These are phyloP conservation scores for Lenzites betulinus DNA, from an alignment of 768 basidiomycete genomes.

Conservation along the genomic window DNA sequence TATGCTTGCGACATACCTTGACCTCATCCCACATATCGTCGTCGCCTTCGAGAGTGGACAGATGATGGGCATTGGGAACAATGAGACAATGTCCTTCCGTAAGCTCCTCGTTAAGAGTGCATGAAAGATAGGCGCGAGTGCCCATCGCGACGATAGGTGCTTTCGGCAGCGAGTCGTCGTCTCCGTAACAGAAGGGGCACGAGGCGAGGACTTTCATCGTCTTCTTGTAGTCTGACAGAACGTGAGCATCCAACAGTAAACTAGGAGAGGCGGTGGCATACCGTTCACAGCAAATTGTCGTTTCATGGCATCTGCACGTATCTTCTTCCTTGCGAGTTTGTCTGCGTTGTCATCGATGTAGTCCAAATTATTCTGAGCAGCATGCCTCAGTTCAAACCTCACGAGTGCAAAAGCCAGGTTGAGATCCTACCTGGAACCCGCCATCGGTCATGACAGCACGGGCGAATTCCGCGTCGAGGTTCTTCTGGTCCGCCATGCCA, in stretches of 20 bases:
- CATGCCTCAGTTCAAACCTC: not conserved
- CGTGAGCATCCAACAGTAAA: not conserved
- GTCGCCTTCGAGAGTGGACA: constrained; percentile 90
- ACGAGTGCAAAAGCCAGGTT: too few species aligned
- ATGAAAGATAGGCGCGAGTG: constrained; percentile 87
- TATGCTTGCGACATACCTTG: constrained; percentile 54
- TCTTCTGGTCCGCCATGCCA: constrained; percentile 88
- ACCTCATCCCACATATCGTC: constrained; percentile 99
- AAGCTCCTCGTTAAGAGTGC: constrained; percentile 86
- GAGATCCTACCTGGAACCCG: constrained; percentile 69
- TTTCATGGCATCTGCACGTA: constrained; percentile 96
- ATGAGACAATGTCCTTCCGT: constrained; percentile 92
- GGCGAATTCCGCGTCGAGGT: constrained; percentile 89
- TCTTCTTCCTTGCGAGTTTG: constrained; percentile 87
- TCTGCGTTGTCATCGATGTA: constrained; percentile 98
- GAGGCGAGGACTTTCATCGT: constrained; percentile 88
- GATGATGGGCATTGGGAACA: constrained; percentile 92
- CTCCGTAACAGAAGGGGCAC: constrained; percentile 89
- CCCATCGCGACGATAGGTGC: constrained; percentile 91
- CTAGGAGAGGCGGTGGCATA: constrained; percentile 35
- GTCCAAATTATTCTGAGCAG: constrained; percentile 74
- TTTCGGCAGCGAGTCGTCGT: constrained; percentile 88
- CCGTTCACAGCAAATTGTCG: constrained; percentile 96
- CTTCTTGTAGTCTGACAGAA: constrained; percentile 78
- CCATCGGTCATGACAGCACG: constrained; percentile 85